Evolutionary conservation across 176 grass and related monocot genomes (phyloP).

Genomic region (Panicum miliaceum): DNA sequence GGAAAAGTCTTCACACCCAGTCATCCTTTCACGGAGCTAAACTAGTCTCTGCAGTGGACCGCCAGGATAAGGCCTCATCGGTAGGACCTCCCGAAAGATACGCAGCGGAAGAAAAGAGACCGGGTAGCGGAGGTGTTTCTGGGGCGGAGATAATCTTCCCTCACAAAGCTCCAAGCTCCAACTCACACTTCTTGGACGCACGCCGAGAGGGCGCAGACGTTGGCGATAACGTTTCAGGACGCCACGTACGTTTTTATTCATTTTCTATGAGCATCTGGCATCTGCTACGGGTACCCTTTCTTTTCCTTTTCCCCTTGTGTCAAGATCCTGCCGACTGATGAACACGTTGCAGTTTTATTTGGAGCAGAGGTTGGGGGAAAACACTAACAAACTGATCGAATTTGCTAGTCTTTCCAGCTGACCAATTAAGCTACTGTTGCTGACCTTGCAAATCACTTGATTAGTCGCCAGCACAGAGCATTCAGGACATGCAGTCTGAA

Average conservation of each 20-base stretch:
- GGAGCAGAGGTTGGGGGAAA: background rate
- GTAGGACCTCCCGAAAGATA: conserved; percentile 26
- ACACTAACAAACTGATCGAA: background rate
- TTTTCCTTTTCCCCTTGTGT: too few species aligned
- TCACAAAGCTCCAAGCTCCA: conserved; percentile 21
- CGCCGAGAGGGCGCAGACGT: background rate
- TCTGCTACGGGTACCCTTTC: background rate
- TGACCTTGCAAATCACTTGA: background rate
- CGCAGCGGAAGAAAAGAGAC: conserved; percentile 2
- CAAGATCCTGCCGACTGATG: background rate
- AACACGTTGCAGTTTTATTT: background rate
- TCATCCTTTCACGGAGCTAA: background rate
- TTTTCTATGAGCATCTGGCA: too few species aligned
- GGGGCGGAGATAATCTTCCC: background rate
- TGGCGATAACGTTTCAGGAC: conserved; percentile 17
- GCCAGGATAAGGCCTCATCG: conserved; percentile 10
- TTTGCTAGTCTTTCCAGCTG: background rate
- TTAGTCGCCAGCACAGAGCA: background rate
- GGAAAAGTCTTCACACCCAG: background rate
- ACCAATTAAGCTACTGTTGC: background rate
- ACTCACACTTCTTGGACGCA: conserved; percentile 6
- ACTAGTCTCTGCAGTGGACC: background rate
- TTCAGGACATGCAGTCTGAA: background rate
- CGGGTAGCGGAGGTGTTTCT: background rate
- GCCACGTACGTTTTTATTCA: background rate